Conservation (phyloP, 2,329 filamentous ascomycete species). For the Penicillium sp. region DNA sequence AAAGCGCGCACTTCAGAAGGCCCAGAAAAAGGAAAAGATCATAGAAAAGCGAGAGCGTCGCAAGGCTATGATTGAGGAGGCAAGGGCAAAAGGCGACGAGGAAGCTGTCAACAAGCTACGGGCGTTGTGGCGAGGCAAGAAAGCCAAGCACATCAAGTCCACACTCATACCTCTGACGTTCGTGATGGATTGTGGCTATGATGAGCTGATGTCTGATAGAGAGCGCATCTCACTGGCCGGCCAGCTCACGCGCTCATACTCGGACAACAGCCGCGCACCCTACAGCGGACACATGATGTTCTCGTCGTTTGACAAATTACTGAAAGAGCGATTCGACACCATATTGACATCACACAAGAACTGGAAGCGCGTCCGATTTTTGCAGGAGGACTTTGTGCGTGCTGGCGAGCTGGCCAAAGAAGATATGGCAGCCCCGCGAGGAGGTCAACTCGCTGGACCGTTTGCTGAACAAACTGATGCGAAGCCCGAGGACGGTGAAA, state of each 20-base stretch:
- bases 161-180: conserved; percentile 71
- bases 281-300: conserved; percentile 72
- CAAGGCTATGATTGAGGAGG: conserved; percentile 38
- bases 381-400: conserved; percentile 69
- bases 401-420: conserved; percentile 64
- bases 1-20: conserved; percentile 58
- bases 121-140: conserved; percentile 23
- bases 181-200: conserved; percentile 88
- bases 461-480: conserved; percentile 46
- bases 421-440: conserved; percentile 59
- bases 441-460: conserved; percentile 59
- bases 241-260: conserved; percentile 85
- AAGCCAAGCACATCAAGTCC: conserved; percentile 33
- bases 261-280: conserved; percentile 70
- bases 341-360: conserved; percentile 69
- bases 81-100: conserved; percentile 23
- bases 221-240: conserved; percentile 78
- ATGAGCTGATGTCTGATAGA: conserved; percentile 81
- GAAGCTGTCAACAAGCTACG: conserved; percentile 24
- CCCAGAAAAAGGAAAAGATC: conserved; percentile 56
- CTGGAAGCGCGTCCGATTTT: conserved; percentile 77
- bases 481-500: conserved; percentile 49
- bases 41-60: conserved; percentile 53
- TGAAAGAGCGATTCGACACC: conserved; percentile 77
- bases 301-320: conserved; percentile 70